Conservation (phyloP, 2,329 filamentous ascomycete species). For the Escovopsis sp. region DNA sequence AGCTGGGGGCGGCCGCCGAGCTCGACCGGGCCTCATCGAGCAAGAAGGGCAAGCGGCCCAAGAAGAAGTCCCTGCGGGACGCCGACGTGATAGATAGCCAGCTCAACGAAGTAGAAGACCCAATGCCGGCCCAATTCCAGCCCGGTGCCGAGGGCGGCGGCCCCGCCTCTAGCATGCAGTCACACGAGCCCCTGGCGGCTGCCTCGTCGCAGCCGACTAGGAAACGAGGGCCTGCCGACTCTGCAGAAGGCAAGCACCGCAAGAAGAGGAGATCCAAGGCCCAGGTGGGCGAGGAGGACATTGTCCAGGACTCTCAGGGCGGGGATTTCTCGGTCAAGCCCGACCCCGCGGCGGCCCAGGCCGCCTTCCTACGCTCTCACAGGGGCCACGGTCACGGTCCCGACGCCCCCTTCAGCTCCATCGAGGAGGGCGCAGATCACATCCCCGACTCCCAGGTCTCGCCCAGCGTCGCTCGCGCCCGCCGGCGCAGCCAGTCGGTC, state of each 20-base stretch:
- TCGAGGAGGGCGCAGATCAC: conserved; percentile 9
- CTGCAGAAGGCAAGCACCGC: conserved; percentile 15
- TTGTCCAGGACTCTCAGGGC: conserved; percentile 7
- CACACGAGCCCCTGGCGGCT: conserved; percentile 8
- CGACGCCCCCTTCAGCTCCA: conserved; percentile 6
- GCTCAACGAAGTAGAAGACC: background rate
- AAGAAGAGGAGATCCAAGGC: conserved; percentile 18
- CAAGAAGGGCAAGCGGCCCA: conserved; percentile 14
- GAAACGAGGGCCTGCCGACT: conserved; percentile 19
- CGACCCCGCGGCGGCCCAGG: background rate
- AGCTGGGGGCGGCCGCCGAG: too few relatives aligned
- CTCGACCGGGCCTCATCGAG: conserved; percentile 2
- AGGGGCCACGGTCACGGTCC: conserved; percentile 1
- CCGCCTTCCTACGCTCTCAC: conserved; percentile 5
- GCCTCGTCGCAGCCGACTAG: conserved; percentile 15
- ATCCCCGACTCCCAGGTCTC: conserved; percentile 13
- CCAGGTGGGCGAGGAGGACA: conserved; percentile 9
- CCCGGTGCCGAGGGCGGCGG: background rate
- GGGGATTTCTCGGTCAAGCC: background rate
- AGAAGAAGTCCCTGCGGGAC: conserved; percentile 9
- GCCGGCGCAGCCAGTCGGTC: conserved; percentile 12
- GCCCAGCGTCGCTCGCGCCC: conserved; percentile 14
- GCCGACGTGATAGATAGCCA: conserved; percentile 5
- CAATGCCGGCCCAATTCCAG: background rate
- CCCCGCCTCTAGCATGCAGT: conserved; percentile 4